These are phyloP conservation scores for Linnemannia zychae DNA, from an alignment of 192 early-diverging fungal genomes.

Conservation along the genomic window DNA sequence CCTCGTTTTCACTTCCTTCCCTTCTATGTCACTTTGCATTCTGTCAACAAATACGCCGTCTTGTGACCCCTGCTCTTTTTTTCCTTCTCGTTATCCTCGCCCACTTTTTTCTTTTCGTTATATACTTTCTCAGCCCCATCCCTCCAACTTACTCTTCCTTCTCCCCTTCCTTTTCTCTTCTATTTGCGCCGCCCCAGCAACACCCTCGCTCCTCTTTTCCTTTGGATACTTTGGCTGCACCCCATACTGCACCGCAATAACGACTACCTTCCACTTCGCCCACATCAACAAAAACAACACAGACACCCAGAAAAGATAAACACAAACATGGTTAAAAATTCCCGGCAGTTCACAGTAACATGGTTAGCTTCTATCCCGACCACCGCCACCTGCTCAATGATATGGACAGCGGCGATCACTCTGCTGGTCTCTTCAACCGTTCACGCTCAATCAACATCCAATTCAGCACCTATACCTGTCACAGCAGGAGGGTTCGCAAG, in stretches of 20 bases:
- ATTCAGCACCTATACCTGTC: neutral
- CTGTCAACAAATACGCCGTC: neutral
- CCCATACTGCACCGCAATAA: neutral
- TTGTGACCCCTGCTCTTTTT: no score
- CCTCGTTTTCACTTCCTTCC: neutral
- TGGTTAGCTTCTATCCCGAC: neutral
- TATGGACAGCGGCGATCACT: neutral
- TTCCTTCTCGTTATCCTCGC: neutral
- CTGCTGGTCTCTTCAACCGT: neutral
- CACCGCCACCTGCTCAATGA: neutral
- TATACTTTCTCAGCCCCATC: slow-evolving; percentile 1
- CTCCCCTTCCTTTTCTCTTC: neutral
- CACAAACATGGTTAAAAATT: neutral
- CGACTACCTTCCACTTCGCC: neutral
- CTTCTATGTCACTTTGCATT: neutral
- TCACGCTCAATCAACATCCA: neutral
- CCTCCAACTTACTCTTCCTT: neutral
- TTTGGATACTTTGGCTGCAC: neutral
- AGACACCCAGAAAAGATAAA: neutral
- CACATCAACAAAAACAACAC: neutral
- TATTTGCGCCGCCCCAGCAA: no score
- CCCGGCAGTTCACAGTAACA: neutral
- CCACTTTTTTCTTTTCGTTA: neutral
- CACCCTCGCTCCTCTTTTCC: neutral
- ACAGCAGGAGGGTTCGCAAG: neutral